These are phyloP conservation scores for Ogataea trehalophila DNA, from an alignment of 805 yeast genomes.

Conservation along the genomic window DNA sequence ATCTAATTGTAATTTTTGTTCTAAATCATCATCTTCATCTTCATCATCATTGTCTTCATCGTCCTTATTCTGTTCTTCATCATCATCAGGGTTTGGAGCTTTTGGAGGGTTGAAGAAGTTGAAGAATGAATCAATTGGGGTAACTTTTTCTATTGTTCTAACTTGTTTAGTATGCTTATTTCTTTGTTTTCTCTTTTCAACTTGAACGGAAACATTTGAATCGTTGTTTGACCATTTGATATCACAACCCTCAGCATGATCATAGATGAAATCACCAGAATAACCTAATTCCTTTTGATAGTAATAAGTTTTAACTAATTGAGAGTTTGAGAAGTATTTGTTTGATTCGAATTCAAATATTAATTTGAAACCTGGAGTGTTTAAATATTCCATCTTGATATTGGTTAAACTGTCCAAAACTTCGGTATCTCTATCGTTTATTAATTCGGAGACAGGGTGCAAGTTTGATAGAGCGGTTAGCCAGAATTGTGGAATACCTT, in stretches of 20 bases:
- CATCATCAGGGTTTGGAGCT: slow-evolving; percentile 47
- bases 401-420: slow-evolving; percentile 66
- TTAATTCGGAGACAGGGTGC: slow-evolving; percentile 72
- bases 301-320: slow-evolving; percentile 79
- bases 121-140: slow-evolving; percentile 94
- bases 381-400: slow-evolving; percentile 73
- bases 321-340: slow-evolving; percentile 69
- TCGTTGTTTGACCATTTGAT: slow-evolving; percentile 82
- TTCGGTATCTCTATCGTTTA: slow-evolving; percentile 86
- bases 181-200: slow-evolving; percentile 96
- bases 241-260: slow-evolving; percentile 88
- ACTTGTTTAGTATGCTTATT: slow-evolving; percentile 95
- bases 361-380: slow-evolving; percentile 83
- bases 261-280: slow-evolving; percentile 94
- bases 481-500: slow-evolving; percentile 96
- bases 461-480: slow-evolving; percentile 89
- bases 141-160: slow-evolving; percentile 87
- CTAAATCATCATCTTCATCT: slow-evolving; percentile 69
- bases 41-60: slow-evolving; percentile 47
- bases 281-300: slow-evolving; percentile 93
- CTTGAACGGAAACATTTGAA: slow-evolving; percentile 73
- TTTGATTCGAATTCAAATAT: slow-evolving; percentile 76
- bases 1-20: slow-evolving; percentile 81
- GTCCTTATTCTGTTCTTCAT: slow-evolving; percentile 48
- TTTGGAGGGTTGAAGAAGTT: slow-evolving; percentile 93